Percentiles rank a stretch among this genome's conserved stretches.
Conservation (phyloP, 768 basidiomycete species). For the Hygrophorus russula region DNA sequence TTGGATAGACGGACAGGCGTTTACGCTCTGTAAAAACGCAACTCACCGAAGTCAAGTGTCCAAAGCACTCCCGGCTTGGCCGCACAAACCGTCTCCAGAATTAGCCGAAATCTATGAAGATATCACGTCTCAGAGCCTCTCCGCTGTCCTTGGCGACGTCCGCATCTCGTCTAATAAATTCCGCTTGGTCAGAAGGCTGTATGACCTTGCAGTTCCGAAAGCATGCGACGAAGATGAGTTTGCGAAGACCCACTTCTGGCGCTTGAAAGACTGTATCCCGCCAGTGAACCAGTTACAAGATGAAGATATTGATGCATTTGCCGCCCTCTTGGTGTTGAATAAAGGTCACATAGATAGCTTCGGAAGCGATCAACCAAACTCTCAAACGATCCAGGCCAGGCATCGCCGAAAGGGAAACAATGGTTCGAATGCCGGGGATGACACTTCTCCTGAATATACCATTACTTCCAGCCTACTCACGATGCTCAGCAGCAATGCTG, state of each 20-base stretch:
- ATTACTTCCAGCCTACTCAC: constrained; percentile 42
- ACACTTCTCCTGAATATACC: constrained; percentile 29
- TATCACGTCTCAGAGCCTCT: constrained; percentile 36
- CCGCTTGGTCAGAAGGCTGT: constrained; percentile 56
- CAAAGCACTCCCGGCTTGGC: constrained; percentile 67
- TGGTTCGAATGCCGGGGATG: constrained; percentile 7
- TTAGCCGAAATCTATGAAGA: constrained; percentile 34
- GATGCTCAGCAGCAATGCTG: constrained; percentile 44
- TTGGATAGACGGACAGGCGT: constrained; percentile 55
- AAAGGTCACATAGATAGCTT: constrained; percentile 55
- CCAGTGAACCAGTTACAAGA: constrained; percentile 37
- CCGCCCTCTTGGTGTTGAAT: constrained; percentile 45
- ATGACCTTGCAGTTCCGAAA: constrained; percentile 29
- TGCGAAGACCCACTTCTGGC: constrained; percentile 65
- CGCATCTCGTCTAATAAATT: constrained; percentile 69
- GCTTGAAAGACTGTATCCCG: constrained; percentile 71
- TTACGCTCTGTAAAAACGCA: constrained; percentile 26
- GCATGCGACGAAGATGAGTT: constrained; percentile 35
- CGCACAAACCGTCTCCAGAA: constrained; percentile 41
- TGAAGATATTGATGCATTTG: constrained; percentile 66
- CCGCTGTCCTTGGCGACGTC: constrained; percentile 43
- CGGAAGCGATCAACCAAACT: constrained; percentile 33
- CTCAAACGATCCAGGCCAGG: constrained; percentile 30
- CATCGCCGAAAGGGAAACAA: constrained; percentile 19
- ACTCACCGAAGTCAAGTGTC: constrained; percentile 30